Evolutionary conservation across 257 asterid genomes (phyloP), one percentile per base, ranked within the genome.

Genomic region (Solanum appendiculatum): DNA sequence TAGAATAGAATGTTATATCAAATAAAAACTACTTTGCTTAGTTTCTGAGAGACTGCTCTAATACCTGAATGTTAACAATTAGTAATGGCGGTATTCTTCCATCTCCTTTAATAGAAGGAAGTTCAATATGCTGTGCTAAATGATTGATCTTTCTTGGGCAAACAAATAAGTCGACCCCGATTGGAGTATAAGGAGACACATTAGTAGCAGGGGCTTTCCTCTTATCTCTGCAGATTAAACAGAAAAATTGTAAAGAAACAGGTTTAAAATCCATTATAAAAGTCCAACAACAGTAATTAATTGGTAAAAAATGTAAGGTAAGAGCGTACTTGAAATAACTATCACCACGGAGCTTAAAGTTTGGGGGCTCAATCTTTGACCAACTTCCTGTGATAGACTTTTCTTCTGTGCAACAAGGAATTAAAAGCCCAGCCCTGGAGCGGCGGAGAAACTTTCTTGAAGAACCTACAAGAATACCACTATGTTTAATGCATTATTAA

Each of bases 341-440:
- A 14, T 93, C 98, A 40, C 94, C 98, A 51, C 97, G 98, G 66
- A 95, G 96, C 90, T 93, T 94, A 87, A 95, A 95, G n/a, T 86
- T 87, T 7, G 97, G 94, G 72, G 98, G 98, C 54, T 91, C 90
- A 56, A 93, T 92, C 73, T 82, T 86, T 39, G 98, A 94, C 98
- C 98, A 95, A 66, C 94, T 92, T 86, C 96, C 95, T 29, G 93
- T 70, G 81, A 87, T 87, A 25, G 90, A 89, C 92, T 91, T 95
- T 89, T 90, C 95, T 54, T 92, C 95, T 13, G 89, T 90, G 88
- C 93, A 90, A 74, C 93, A 88, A 6, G 95, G 96, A 87, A 95
- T 92, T 91, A 90, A 75, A 74, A 89, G 86, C 86, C 98, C 98
- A 31, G 97, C 98, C 87, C 95, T 90, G 68, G 98, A 97, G 80